Evolutionary conservation across 108 stramenopile species (phyloP).

Genomic region (Skeletonema grethae): DNA sequence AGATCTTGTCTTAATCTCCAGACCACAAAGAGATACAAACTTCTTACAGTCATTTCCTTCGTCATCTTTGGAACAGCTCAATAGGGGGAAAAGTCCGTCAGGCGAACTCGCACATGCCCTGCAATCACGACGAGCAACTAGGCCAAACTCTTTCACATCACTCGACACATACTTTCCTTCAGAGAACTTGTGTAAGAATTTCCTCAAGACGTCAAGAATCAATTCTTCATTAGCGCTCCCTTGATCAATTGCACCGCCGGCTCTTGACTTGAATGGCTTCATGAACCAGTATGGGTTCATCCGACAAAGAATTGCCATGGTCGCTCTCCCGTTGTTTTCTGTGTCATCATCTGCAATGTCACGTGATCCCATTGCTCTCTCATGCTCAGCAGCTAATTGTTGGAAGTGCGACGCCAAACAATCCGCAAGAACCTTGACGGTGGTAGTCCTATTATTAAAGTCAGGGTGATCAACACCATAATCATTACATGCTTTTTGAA

Average conservation of each 20-base stretch:
- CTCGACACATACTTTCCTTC: not conserved
- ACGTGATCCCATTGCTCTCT: not conserved
- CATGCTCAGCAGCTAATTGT: not conserved
- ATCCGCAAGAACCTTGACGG: not conserved
- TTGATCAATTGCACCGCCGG: slow-evolving; percentile 4
- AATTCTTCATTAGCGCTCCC: not conserved
- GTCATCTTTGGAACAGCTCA: not conserved
- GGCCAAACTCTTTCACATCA: slow-evolving; percentile 3
- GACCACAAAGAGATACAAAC: not conserved
- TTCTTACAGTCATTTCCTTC: not conserved
- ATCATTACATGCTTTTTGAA: not conserved
- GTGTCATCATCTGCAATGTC: not conserved
- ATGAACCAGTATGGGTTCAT: not conserved
- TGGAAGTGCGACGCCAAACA: not conserved
- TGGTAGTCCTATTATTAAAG: not conserved
- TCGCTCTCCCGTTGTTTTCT: not conserved
- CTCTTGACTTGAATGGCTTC: not conserved
- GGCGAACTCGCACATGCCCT: not conserved
- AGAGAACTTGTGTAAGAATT: not conserved
- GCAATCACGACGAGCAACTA: not conserved
- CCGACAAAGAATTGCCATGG: not conserved
- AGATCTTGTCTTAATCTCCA: not conserved
- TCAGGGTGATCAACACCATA: not conserved
- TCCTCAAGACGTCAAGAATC: not conserved
- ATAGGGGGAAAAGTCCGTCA: not conserved